Evolutionary conservation across 352 stramenopile species (phyloP).

Genomic region (Globisporangium nagaii): DNA sequence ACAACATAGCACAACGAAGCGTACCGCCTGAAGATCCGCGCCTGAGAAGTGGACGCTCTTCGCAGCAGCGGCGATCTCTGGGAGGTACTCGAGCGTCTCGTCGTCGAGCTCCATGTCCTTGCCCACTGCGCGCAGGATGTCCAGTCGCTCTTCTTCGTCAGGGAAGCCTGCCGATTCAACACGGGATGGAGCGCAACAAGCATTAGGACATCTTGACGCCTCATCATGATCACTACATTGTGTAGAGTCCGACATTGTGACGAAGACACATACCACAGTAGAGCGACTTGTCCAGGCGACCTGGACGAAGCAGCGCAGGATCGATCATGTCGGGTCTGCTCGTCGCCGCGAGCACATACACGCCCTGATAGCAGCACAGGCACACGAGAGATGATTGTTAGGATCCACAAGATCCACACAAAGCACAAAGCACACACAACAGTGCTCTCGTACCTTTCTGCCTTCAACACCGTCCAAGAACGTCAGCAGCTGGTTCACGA

Average conservation of each 20-base stretch:
- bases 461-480: constrained; percentile 96
- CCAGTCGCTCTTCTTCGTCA: constrained; percentile 62
- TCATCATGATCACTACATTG: too few relatives aligned
- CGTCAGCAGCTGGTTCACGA: constrained; percentile 98
- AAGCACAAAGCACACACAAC: neutral
- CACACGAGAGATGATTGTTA: neutral
- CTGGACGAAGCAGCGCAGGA: constrained; percentile 91
- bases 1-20: constrained; percentile 6
- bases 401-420: neutral
- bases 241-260: too few relatives aligned
- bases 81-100: constrained; percentile 66
- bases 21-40: constrained; percentile 90
- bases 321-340: constrained; percentile 97
- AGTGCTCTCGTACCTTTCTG: constrained; percentile 46
- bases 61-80: constrained; percentile 55
- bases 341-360: constrained; percentile 96
- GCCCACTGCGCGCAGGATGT: constrained; percentile 73
- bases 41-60: constrained; percentile 86
- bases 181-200: too few relatives aligned
- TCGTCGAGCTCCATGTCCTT: constrained; percentile 74
- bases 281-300: constrained; percentile 92
- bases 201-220: too few relatives aligned
- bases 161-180: constrained; percentile 81
- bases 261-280: constrained; percentile 59
- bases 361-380: constrained; percentile 30